Base-by-base conservation (phyloP, 176 grass and related monocot species). In the Rhipidocladum racemiflorum region DNA sequence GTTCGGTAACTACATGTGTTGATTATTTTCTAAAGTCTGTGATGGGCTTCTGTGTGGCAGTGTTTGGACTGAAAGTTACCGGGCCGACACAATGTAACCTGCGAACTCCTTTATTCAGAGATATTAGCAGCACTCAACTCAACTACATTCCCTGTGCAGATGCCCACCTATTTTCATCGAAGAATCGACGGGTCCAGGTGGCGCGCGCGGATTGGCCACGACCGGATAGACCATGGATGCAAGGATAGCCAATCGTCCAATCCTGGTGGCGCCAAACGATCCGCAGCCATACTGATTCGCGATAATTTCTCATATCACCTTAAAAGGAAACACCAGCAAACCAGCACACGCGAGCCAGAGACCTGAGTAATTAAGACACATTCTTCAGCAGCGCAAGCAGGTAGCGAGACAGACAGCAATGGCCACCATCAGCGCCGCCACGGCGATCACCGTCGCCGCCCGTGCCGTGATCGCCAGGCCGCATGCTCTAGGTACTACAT, bases 341-440 rank as follows among this genome's bases (percentile, higher is more conserved):
- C 43, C 42, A 68, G 45, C 85, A 66, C 70, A 79, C 83, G 68
- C 62, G 75, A 89, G 53, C 79, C 69, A 70, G 70, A 57, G 24
- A 29, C 59, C 82, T 70, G 78, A 70, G 65, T 18, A 61, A 70
- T 57, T 18, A 61, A 78, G 29, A 57, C 44, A 40, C 35, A 48
- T 42, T 66, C 66, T 35, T 59, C 72, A 36, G 24, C 64, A 50
- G 59, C 42, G 29, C 78, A 63, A 87, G 34, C 64, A 45, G 65
- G n/a, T 25, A 76, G 62, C 62, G 49, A 75, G 36, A 80, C 66
- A 73, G 4, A 10, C 32, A 51, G 28, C 68, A 35, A 97, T 97
- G 95, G 86, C 88, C 56, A 82, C 78, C 82, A 70, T 97, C 79
- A 91, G 85, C 46, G 84, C 90, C 81, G 71, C 92, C 74, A 40